phyloP scores from a whole-genome alignment of 2,329 filamentous ascomycete species.

The Claviceps humidiphila region DNA sequence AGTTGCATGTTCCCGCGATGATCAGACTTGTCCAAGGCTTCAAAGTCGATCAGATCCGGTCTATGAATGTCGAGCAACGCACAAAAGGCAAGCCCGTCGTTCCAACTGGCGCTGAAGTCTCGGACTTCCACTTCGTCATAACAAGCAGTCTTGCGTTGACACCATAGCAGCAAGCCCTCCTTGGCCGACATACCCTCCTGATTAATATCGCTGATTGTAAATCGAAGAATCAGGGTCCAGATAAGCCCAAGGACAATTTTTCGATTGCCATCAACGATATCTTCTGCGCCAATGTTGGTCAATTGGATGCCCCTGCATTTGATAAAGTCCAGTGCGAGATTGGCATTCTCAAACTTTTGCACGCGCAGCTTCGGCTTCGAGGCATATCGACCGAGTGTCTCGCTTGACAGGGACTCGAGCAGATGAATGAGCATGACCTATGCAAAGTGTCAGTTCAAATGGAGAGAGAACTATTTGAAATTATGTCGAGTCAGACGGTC shows the following conservation, averaged over 20 bases:
- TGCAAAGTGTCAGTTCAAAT: conserved; percentile 2
- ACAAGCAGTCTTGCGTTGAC: conserved; percentile 94
- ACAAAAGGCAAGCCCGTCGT: conserved; percentile 92
- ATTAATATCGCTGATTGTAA: conserved; percentile 98
- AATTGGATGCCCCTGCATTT: conserved; percentile 84
- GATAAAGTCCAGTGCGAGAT: conserved; percentile 88
- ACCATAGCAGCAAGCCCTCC: conserved; percentile 90
- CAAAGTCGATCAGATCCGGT: conserved; percentile 93
- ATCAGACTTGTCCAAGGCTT: conserved; percentile 83
- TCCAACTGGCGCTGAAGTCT: conserved; percentile 95
- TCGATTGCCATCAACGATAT: conserved; percentile 93
- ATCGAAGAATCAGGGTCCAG: conserved; percentile 94
- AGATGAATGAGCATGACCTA: conserved; percentile 92
- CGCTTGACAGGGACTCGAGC: conserved; percentile 86
- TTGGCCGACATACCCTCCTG: conserved; percentile 96
- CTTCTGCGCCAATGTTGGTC: conserved; percentile 96
- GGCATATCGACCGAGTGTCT: conserved; percentile 92
- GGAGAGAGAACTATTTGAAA: no score
- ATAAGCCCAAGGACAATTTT: conserved; percentile 97
- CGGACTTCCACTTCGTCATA: conserved; percentile 94
- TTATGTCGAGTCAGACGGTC: no score
- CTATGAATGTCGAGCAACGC: conserved; percentile 93
- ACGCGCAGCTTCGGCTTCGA: conserved; percentile 92
- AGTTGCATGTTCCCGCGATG: conserved; percentile 96
- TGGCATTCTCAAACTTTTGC: conserved; percentile 96